Conservation (phyloP, 2,329 filamentous ascomycete species). For the Eutypa lata region DNA sequence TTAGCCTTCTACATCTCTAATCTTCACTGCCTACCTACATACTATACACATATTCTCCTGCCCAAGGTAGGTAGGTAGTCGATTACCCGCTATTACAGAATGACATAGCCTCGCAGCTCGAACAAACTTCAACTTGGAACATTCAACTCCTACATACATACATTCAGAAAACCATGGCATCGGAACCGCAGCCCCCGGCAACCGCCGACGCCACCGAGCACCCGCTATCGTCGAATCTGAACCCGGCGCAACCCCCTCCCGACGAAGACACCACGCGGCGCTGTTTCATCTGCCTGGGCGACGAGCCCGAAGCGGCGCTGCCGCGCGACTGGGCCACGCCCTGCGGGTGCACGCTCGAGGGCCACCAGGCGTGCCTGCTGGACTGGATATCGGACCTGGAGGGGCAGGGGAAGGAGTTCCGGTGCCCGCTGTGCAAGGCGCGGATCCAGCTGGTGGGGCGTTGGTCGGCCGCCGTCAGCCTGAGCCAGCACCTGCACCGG, state of each 20-base stretch:
- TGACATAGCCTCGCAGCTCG: too few species aligned
- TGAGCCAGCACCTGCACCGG: conserved; percentile 58
- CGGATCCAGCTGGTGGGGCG: conserved; percentile 75
- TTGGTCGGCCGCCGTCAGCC: conserved; percentile 67
- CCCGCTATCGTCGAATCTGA: neutral
- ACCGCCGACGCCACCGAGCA: too few species aligned
- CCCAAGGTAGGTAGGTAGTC: too few species aligned
- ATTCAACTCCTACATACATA: too few species aligned
- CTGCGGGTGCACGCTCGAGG: conserved; percentile 85
- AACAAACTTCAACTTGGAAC: too few species aligned
- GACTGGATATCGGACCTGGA: conserved; percentile 94
- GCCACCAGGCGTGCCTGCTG: conserved; percentile 77
- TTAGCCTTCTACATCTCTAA: too few species aligned
- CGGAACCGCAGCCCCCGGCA: too few species aligned
- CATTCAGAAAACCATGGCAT: too few species aligned
- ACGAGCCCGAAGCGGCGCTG: conserved; percentile 46
- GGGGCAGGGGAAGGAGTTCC: conserved; percentile 61
- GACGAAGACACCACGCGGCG: conserved; percentile 29
- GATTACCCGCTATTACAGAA: too few species aligned
- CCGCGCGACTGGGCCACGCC: conserved; percentile 72
- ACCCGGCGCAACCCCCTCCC: neutral
- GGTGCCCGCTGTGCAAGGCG: conserved; percentile 87
- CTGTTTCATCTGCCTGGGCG: conserved; percentile 64
- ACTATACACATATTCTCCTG: too few species aligned
- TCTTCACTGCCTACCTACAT: too few species aligned